Evolutionary conservation across 192 early-diverging fungal species (phyloP), one percentile per base, ranked within the genome.

Genomic region (Coemansia sp.): DNA sequence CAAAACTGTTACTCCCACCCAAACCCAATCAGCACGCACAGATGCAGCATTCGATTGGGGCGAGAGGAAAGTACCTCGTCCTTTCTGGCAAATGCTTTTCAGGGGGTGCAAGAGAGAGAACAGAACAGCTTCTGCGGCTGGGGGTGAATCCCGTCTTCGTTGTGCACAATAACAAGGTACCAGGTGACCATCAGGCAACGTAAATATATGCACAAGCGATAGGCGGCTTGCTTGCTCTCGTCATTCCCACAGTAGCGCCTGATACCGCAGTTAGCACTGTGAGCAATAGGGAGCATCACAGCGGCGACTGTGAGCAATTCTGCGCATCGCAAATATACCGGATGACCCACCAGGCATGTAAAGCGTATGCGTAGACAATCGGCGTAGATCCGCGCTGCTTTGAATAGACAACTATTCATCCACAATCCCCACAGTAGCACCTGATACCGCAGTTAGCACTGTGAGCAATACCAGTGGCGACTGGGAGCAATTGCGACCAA

Each of bases 151-250:
- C 15, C 38, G 38, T 4, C 1, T 17, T 41, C 38, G 38, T 41
- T 50, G 47, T 50, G 47, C 47, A 13, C 47, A 25, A 50, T 50
- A 50, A 50, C 47, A 50, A 50, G 25, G 15, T 50, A 50, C 20
- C 47, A 50, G 47, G 47, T 50, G 47, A 50, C 47, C 47, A 25
- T 27, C 38, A 25, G 25, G 11, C 25, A 28, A 22, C 0, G 47
- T 4, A 25, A 20, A 19, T 27, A 6, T 50, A 50, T 50, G 47
- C 47, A 25, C 44, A 14, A n/a, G 6, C 44, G 13, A 36, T 36
- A 6, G 4, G 13, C 34, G 5, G n/a, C 34, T 36, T 36, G 34
- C 5, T 36, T 13, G 38, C 38, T 41, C 14, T 17, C 15, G 14
- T 13, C 38, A 17, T 41, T 41, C 38, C 38, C 38, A 41, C 38